Percentiles rank a stretch among this genome's conserved stretches.
phyloP scores from a whole-genome alignment of 768 basidiomycete species.

The Russula vinacea region DNA sequence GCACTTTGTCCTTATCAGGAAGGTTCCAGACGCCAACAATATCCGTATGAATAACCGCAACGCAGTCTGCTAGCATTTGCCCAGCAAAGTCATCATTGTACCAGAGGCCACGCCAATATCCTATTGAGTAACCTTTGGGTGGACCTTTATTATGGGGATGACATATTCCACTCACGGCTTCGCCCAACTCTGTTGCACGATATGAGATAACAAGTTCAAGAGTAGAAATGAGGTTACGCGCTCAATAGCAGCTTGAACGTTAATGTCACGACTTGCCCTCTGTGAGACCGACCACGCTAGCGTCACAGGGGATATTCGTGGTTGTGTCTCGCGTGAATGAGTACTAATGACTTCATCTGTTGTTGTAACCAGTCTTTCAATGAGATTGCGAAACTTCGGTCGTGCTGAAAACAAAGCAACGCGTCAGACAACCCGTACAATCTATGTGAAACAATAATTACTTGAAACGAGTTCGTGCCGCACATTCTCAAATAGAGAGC shows the following conservation, averaged over 20 bases:
- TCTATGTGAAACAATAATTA: neutral
- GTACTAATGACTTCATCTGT: neutral
- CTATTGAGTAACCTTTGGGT: neutral
- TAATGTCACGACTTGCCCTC: conserved; percentile 7
- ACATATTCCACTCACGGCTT: conserved; percentile 10
- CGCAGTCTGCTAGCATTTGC: neutral
- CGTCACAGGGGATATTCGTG: neutral
- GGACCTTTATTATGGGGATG: neutral
- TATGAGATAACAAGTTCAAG: neutral
- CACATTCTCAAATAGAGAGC: neutral
- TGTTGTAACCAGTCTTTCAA: neutral
- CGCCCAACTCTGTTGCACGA: conserved; percentile 3
- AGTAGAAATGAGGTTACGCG: neutral
- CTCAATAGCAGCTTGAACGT: conserved; percentile 10
- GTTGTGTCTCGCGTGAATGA: neutral
- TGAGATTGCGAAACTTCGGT: neutral
- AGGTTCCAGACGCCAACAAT: conserved; percentile 16
- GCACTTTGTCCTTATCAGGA: neutral
- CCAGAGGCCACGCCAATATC: conserved; percentile 11
- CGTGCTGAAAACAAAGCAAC: neutral
- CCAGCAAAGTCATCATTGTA: neutral
- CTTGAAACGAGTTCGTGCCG: conserved; percentile 3
- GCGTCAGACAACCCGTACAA: neutral
- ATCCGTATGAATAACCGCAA: neutral
- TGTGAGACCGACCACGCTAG: conserved; percentile 20